Base-by-base conservation (phyloP, 2,329 filamentous ascomycete genomes). In the Scytalidium sp. region DNA sequence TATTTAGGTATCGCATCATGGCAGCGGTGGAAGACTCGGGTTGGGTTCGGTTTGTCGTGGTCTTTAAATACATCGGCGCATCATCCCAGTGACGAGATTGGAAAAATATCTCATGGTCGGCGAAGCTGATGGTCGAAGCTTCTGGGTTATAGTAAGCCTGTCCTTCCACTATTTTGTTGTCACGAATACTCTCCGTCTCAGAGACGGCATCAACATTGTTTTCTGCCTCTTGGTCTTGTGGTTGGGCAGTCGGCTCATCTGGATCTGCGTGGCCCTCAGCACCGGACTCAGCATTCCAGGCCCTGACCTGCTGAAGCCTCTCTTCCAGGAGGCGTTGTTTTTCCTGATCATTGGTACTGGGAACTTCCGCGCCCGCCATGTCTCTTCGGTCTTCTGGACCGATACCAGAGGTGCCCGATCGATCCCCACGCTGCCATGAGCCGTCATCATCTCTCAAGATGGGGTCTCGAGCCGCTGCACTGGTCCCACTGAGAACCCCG, bases 11-110 rank as follows among this genome's bases (percentile, higher is more conserved):
- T 29, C 68, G 66, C 63, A 66, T 68, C 56, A 79, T 78, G 8
- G 75, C 75, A 21, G 73, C 73, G 47, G 74, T 76, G 1, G 75
- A 71, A 3, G 74, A 76, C 27, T 64, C 57, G 17, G 75, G 74
- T 49, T 77, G 74, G 39, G 69, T 71, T 23, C 59, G 60, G 11
- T 63, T 66, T 11, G 60, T 56, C 5, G 63, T 62, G n/a, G 66
- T 64, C 3, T 62, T 47, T 13, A 64, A 58, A 29, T 68, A 56
- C 3, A 62, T 56, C 19, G 70, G 69, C 9, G 63, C 60, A 60
- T 76, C 73, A 22, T 57, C 58, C 59, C 61, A 66, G 20, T 63
- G 56, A 29, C 62, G 56, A 29, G 60, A 49, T 41, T 63, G 59
- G 29, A 55, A 56, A 51, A 64, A 58, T 41, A 66, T 51, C n/a